phyloP scores from a whole-genome alignment of 345 rosid genomes.

The Linum lewisii region DNA sequence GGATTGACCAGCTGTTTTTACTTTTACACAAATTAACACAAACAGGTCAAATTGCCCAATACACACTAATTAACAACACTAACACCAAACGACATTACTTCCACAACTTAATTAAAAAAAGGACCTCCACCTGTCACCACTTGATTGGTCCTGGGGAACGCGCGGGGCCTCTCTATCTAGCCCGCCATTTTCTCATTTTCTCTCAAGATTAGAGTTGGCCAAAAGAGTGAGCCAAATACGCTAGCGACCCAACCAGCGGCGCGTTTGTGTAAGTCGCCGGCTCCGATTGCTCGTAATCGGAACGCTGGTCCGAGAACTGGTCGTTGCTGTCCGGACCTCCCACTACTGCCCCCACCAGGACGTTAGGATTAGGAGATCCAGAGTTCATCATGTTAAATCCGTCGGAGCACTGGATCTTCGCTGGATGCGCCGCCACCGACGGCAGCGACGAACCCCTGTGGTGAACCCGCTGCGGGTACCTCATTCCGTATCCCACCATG shows the following conservation, averaged over 20 bases:
- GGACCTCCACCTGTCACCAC: too few relatives aligned
- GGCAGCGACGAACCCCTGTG: constrained; percentile 1
- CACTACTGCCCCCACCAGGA: not conserved
- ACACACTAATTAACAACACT: too few relatives aligned
- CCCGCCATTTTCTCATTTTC: too few relatives aligned
- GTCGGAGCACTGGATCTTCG: constrained; percentile 2
- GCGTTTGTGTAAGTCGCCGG: not conserved
- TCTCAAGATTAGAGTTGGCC: constrained; percentile 1
- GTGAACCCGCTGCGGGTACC: not conserved
- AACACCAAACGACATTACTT: too few relatives aligned
- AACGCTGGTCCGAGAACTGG: not conserved
- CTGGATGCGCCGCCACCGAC: not conserved
- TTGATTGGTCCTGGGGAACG: too few relatives aligned
- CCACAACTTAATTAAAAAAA: too few relatives aligned
- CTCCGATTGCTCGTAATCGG: constrained; percentile 2
- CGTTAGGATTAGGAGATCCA: not conserved
- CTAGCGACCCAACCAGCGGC: not conserved
- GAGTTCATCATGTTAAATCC: not conserved
- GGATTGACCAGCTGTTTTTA: too few relatives aligned
- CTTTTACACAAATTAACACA: too few relatives aligned
- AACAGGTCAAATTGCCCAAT: too few relatives aligned
- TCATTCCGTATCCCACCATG: not conserved
- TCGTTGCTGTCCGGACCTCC: constrained; percentile 1
- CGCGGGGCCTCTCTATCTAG: too few relatives aligned
- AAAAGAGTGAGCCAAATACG: not conserved